These are phyloP conservation scores for Boletus insuetus DNA, from an alignment of 768 basidiomycete genomes.

Conservation along the genomic window DNA sequence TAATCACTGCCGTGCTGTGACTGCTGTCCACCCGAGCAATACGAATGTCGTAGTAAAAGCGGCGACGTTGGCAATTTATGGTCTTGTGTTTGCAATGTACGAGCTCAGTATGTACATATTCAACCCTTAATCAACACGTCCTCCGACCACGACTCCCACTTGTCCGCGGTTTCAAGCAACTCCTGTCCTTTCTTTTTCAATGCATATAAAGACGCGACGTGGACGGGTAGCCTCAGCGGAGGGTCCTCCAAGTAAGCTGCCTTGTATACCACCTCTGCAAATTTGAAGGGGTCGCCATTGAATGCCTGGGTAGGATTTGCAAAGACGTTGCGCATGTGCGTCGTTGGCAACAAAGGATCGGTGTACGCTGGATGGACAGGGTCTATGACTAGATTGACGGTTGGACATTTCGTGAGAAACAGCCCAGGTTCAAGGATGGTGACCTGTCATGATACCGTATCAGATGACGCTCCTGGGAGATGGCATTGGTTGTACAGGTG, in stretches of 20 bases:
- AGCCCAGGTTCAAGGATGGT: constrained; percentile 2
- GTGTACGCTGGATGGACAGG: constrained; percentile 18
- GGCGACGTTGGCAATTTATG: no score
- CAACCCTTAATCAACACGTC: neutral
- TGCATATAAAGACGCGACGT: neutral
- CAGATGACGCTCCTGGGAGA: no score
- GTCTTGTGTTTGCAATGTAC: no score
- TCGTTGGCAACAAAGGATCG: constrained; percentile 1
- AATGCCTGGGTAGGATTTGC: neutral
- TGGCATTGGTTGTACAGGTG: no score
- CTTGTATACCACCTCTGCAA: constrained; percentile 11
- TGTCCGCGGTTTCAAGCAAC: constrained; percentile 13
- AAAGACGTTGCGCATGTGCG: neutral
- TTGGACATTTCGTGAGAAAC: neutral
- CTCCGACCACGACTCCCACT: constrained; percentile 9
- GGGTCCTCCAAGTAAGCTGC: constrained; percentile 9
- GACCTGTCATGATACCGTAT: neutral
- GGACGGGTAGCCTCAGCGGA: constrained; percentile 15
- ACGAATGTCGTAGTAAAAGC: no score
- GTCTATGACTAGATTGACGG: neutral
- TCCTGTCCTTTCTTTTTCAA: neutral
- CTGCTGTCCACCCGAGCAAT: no score
- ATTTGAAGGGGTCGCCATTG: constrained; percentile 15
- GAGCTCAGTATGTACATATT: no score
- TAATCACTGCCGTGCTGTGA: no score